These are phyloP conservation scores for Cadophora gregata DNA, from an alignment of 2,329 filamentous ascomycete species.

Conservation along the genomic window DNA sequence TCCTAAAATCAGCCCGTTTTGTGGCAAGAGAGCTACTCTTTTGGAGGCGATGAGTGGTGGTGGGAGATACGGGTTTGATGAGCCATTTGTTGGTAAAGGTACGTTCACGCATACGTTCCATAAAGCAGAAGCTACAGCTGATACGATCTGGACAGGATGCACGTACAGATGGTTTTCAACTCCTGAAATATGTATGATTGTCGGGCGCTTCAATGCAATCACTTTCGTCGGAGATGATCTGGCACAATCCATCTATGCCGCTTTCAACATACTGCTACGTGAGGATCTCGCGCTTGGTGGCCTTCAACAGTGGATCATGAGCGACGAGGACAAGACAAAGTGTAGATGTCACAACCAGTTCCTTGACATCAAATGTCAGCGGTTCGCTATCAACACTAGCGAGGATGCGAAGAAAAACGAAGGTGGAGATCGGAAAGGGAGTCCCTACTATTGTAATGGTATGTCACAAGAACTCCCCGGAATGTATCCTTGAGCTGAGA, in stretches of 20 bases:
- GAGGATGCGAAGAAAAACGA: conserved; percentile 33
- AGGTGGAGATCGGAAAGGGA: conserved; percentile 23
- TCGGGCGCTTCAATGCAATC: conserved; percentile 50
- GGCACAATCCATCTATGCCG: conserved; percentile 50
- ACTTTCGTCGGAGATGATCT: conserved; percentile 51
- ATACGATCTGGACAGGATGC: conserved; percentile 42
- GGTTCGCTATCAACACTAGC: conserved; percentile 38
- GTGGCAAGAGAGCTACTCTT: conserved; percentile 42
- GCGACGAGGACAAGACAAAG: conserved; percentile 38
- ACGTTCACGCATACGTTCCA: too few relatives aligned
- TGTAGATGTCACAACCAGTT: conserved; percentile 52
- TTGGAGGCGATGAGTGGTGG: conserved; percentile 50
- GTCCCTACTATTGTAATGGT: conserved; percentile 32
- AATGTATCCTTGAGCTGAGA: not conserved
- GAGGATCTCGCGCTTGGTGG: conserved; percentile 49
- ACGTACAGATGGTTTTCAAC: conserved; percentile 51
- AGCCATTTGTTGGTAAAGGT: conserved; percentile 45
- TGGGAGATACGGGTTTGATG: conserved; percentile 49
- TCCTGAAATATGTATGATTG: conserved; percentile 51
- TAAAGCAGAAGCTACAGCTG: not conserved
- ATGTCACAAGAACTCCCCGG: conserved; percentile 1
- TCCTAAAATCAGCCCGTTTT: conserved; percentile 34
- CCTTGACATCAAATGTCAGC: conserved; percentile 43
- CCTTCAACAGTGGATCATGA: conserved; percentile 49
- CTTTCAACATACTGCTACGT: conserved; percentile 51